Evolutionary conservation across 805 yeast genomes (phyloP), one percentile per base, ranked within the genome.

Genomic region (Monosporozyma servazzii): DNA sequence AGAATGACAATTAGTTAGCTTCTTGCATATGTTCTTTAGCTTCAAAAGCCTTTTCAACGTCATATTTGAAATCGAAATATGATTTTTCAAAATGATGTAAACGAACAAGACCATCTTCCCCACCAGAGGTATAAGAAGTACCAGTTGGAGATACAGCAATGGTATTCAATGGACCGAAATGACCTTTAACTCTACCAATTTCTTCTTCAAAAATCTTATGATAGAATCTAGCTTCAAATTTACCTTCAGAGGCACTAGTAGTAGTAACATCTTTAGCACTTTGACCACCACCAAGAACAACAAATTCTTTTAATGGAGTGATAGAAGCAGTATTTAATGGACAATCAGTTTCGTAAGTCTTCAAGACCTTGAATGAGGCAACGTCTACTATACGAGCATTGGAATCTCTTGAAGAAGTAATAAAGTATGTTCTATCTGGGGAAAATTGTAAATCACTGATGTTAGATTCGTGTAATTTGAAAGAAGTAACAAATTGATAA

Each of bases 221-320:
- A 73, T 83, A 88, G 69, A 93, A 87, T 73, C 96, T 81, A 37
- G 97, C 93, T 75, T 93, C 98, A 70, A 93, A 93, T 67, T 88
- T 88, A 75, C 99, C 99, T 71, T 91, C 96, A 47, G 84, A 77
- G 51, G 89, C 82, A 43, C 93, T 80, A 27, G 98, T 89, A n/a
- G 98, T 93, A 43, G 99, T 93, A 66, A 93, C 99, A 69, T 90
- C 95, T 71, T 89, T 82, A 41, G 99, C 98, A 63, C 89, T 98
- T 76, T 93, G 98, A 82, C 99, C 99, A 74, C 99, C 99, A 50
- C 98, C 99, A 55, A 93, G 76, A 48, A 93, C 84, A 55, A 93
- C 86, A 66, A 84, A 91, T 66, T 93, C 91, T 73, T 93, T 93
- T 52, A 82, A 75, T 25, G 98, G 95, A 15, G 99, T 90, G 59